Evolutionary conservation across 164 flowering plant species (phyloP).

Genomic region (Magnolia changhungtana): DNA sequence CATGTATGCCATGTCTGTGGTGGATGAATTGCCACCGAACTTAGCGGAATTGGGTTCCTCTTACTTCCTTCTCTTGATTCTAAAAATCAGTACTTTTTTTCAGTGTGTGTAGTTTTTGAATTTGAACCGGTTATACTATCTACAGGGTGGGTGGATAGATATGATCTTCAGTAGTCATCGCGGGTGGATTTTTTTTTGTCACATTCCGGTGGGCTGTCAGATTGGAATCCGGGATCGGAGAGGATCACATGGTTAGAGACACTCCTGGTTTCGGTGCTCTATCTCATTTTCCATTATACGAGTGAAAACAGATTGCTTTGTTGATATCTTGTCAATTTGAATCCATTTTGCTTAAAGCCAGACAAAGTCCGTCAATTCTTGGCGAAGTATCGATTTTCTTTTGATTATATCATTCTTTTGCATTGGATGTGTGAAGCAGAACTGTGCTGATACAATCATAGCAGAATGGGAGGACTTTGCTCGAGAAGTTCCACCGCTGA

Average conservation of each 20-base stretch:
- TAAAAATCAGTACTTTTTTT: neutral
- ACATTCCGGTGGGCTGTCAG: neutral
- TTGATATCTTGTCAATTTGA: neutral
- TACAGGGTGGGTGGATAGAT: conserved; percentile 1
- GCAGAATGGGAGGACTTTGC: conserved; percentile 81
- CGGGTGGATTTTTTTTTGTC: neutral
- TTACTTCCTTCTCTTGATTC: neutral
- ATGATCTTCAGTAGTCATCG: neutral
- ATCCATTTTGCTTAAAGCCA: neutral
- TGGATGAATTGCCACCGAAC: neutral
- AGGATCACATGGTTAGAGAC: neutral
- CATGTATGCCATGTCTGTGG: neutral
- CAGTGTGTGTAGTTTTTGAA: neutral
- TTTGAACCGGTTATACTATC: neutral
- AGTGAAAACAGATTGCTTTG: neutral
- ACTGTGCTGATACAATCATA: neutral
- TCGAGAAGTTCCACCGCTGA: conserved; percentile 65
- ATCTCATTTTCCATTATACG: neutral
- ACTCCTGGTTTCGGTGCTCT: neutral
- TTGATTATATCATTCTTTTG: neutral
- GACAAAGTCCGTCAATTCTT: neutral
- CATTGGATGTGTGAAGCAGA: neutral
- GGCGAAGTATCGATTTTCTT: neutral
- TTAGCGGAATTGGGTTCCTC: neutral
- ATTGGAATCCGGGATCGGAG: neutral